phyloP scores from a whole-genome alignment of 1,139 yeast species.

The Meyerozyma athensensis region DNA sequence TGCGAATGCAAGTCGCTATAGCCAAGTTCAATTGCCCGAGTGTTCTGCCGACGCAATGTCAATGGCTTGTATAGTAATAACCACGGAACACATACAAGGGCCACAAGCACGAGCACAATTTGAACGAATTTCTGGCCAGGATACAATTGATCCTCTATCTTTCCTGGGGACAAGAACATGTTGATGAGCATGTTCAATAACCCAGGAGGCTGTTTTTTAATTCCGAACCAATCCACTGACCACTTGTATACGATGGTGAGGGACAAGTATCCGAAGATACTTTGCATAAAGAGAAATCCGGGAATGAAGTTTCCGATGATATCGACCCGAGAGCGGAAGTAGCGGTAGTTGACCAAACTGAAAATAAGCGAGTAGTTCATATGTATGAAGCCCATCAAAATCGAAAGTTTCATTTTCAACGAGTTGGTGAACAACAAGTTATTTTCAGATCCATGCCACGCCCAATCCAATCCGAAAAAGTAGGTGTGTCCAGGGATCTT shows the following conservation, averaged over 20 bases:
- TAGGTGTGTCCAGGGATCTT: slow-evolving; percentile 57
- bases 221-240: slow-evolving; percentile 86
- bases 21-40: slow-evolving; percentile 26
- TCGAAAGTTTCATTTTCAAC: slow-evolving; percentile 92
- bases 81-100: slow-evolving; percentile 94
- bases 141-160: slow-evolving; percentile 74
- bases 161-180: slow-evolving; percentile 94
- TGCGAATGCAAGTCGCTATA: slow-evolving; percentile 34
- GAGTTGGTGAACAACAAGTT: slow-evolving; percentile 86
- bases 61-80: slow-evolving; percentile 83
- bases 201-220: slow-evolving; percentile 81
- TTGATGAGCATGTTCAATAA: slow-evolving; percentile 89
- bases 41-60: slow-evolving; percentile 35
- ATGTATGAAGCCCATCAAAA: slow-evolving; percentile 90
- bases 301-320: slow-evolving; percentile 92
- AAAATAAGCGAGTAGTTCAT: slow-evolving; percentile 89
- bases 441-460: slow-evolving; percentile 97
- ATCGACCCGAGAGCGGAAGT: slow-evolving; percentile 74
- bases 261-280: slow-evolving; percentile 88
- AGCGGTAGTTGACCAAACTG: slow-evolving; percentile 75
- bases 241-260: slow-evolving; percentile 87
- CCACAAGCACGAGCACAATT: slow-evolving; percentile 64
- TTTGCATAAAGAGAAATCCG: slow-evolving; percentile 89
- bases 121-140: slow-evolving; percentile 83
- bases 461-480: slow-evolving; percentile 84